phyloP scores from a whole-genome alignment of 1,284 basidiomycete genomes.

The Trametes hirsuta region DNA sequence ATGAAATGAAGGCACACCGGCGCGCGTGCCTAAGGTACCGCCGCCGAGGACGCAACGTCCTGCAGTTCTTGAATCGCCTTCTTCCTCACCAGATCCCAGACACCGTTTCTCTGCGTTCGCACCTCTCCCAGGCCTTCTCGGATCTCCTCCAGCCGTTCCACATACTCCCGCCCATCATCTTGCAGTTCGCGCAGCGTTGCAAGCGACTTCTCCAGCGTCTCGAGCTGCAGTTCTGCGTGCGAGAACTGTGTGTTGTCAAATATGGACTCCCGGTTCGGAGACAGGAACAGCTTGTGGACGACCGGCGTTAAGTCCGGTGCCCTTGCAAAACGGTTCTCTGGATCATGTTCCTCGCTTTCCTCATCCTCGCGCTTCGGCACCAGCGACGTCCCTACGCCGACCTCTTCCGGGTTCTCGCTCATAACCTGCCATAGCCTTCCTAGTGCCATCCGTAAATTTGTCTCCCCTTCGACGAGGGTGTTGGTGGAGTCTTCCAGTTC shows the following conservation, averaged over 20 bases:
- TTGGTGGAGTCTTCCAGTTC: slow-evolving; percentile 80
- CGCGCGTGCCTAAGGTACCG: slow-evolving; percentile 29
- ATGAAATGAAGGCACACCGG: background rate
- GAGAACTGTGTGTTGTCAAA: slow-evolving; percentile 63
- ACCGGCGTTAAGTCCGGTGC: slow-evolving; percentile 68
- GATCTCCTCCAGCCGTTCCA: slow-evolving; percentile 78
- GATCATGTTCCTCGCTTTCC: slow-evolving; percentile 53
- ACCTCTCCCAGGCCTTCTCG: slow-evolving; percentile 75
- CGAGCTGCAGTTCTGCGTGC: slow-evolving; percentile 64
- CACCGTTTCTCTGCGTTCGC: slow-evolving; percentile 63
- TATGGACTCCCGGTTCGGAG: slow-evolving; percentile 44
- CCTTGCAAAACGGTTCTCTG: slow-evolving; percentile 53
- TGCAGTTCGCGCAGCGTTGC: slow-evolving; percentile 73
- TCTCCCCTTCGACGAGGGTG: slow-evolving; percentile 78
- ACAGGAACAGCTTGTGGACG: slow-evolving; percentile 68
- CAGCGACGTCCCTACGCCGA: slow-evolving; percentile 39
- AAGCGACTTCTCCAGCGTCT: slow-evolving; percentile 71
- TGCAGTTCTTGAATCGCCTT: slow-evolving; percentile 75
- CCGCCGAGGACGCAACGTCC: slow-evolving; percentile 52
- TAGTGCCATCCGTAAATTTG: slow-evolving; percentile 66
- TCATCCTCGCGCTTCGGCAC: slow-evolving; percentile 70
- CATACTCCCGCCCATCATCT: slow-evolving; percentile 81
- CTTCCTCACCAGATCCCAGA: slow-evolving; percentile 76
- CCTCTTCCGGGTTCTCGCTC: slow-evolving; percentile 58
- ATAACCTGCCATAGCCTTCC: slow-evolving; percentile 80